Conservation (phyloP, 2,329 filamentous ascomycete genomes). For the Lasiodiplodia citricola region DNA sequence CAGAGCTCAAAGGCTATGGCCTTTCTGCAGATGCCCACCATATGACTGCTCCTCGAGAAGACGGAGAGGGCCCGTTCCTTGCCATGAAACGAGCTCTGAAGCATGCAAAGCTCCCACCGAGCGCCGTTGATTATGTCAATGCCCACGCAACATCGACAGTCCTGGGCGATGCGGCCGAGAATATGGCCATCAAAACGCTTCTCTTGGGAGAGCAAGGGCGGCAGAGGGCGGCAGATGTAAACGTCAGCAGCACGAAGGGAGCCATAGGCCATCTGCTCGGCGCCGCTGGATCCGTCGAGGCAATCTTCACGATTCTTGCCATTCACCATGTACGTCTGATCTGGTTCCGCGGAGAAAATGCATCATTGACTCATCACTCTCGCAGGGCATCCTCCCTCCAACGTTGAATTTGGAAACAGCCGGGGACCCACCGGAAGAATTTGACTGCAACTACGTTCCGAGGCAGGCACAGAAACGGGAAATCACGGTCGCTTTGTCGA, state of each 20-base stretch:
- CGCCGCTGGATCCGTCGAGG: conserved; percentile 88
- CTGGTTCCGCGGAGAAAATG: background rate
- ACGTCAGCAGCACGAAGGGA: conserved; percentile 92
- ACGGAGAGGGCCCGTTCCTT: conserved; percentile 79
- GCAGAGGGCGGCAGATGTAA: conserved; percentile 66
- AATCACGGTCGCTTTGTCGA: conserved; percentile 73
- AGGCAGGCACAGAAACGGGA: conserved; percentile 69
- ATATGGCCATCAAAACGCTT: conserved; percentile 76
- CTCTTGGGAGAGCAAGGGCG: conserved; percentile 76
- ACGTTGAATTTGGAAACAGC: conserved; percentile 80
- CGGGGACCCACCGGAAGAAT: conserved; percentile 63
- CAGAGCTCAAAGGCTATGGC: conserved; percentile 87
- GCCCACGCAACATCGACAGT: conserved; percentile 90
- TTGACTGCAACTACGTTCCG: conserved; percentile 86
- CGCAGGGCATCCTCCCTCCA: conserved; percentile 77
- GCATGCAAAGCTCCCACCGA: conserved; percentile 71
- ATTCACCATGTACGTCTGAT: conserved; percentile 72
- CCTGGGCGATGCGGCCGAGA: conserved; percentile 88
- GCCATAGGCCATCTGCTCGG: conserved; percentile 90
- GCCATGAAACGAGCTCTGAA: conserved; percentile 86
- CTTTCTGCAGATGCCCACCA: conserved; percentile 90
- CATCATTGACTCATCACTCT: conserved; percentile 28
- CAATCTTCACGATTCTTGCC: conserved; percentile 81
- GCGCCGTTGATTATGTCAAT: conserved; percentile 86
- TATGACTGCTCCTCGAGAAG: conserved; percentile 85